These are phyloP conservation scores for Podochytrium sp. DNA, from an alignment of 192 early-diverging fungal genomes.

Conservation along the genomic window DNA sequence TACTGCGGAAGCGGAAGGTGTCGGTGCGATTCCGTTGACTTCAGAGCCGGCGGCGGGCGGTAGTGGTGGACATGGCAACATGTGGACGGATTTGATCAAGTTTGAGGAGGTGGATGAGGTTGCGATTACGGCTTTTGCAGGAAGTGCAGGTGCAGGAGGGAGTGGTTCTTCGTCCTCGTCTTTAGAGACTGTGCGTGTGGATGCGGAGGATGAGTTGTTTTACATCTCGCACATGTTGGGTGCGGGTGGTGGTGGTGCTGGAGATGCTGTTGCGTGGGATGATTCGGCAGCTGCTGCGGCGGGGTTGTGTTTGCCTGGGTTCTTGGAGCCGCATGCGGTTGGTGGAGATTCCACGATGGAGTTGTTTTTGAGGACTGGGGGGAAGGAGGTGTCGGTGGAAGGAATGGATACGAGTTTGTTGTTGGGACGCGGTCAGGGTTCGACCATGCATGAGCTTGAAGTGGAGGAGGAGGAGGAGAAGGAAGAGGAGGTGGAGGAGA, in stretches of 20 bases:
- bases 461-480: no score
- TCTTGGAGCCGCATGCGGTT: not conserved
- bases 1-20: not conserved
- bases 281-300: not conserved
- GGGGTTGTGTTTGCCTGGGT: not conserved
- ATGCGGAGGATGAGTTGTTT: not conserved
- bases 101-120: not conserved
- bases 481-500: no score
- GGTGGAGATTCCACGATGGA: not conserved
- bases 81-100: slow-evolving; percentile 1
- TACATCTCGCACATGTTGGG: not conserved
- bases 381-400: not conserved
- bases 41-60: no score
- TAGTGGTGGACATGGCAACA: no score
- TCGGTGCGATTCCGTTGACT: no score
- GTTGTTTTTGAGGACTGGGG: not conserved
- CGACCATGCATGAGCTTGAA: no score
- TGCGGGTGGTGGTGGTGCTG: not conserved
- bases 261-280: not conserved
- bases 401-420: not conserved
- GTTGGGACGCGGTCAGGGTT: no score
- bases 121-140: no score
- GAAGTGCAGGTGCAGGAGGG: not conserved
- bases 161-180: not conserved
- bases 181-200: not conserved